Base-by-base conservation (phyloP, 768 basidiomycete species). In the Pholiota microspora region DNA sequence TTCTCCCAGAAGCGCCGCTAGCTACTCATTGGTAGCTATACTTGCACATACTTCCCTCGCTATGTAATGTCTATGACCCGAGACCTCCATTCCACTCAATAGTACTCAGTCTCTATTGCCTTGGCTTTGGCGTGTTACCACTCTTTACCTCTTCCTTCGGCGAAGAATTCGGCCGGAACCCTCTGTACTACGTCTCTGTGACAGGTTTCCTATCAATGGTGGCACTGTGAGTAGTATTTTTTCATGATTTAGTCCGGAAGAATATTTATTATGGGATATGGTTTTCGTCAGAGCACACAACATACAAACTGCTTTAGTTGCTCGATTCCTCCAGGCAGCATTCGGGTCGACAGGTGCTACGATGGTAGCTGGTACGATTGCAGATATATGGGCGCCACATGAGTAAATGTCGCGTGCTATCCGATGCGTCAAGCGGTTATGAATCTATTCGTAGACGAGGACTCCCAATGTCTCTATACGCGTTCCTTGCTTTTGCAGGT, bases 331-430 rank as follows among this genome's bases (percentile, higher is more conserved):
- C 1, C 75, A 81, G 49, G 87, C 87, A 2, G 78, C 77, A 0
- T 84, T 83, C 59, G 85, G 82, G n/a, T 86, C 85, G 18, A 86
- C 85, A 0, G 83, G 81, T 18, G 77, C 84, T 0, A 84, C 84
- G 0, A 83, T 88, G 74, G 86, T 87, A 10, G 86, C 83, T 25
- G 86, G 86, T 7, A 86, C 82, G 1, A 76, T 87, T 31, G 78
- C 83, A 29, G 87, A 88, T 63, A 80, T 88, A 13, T 88, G 85
- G 83, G 64, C 63, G 6, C 72, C 84, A 3, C 64, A 74, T 51
- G 80, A 86, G 84, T 87, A 58, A 62, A 75, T 56, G 18, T 47
- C n/a, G 13, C 2, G 36, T 21, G 21, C 23, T 16, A 25, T 13
- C 40, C 58, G 12, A 32, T 5, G 5, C 32, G 15, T 16, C 4